A percentile compares a stretch with the other conserved stretches of the same genome.
phyloP scores from a whole-genome alignment of 345 rosid species.

The Citrus inodora region DNA sequence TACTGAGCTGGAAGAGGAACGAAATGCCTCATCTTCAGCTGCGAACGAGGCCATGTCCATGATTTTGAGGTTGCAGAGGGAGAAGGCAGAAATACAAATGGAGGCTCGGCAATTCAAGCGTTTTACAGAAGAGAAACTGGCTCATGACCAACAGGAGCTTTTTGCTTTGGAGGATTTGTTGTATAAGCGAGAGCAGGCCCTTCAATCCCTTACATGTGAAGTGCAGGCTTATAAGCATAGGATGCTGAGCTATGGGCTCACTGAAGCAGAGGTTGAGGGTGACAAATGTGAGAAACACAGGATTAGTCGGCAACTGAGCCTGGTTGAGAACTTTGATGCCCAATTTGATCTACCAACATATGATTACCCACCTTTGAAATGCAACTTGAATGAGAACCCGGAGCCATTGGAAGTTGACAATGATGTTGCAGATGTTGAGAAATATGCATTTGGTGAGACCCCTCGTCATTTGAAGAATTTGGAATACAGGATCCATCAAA shows the following conservation, averaged over 20 bases:
- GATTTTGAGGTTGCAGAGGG: slow-evolving; percentile 93
- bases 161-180: slow-evolving; percentile 69
- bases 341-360: slow-evolving; percentile 45
- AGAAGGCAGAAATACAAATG: slow-evolving; percentile 95
- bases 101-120: slow-evolving; percentile 91
- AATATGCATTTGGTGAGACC: slow-evolving; percentile 67
- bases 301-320: slow-evolving; percentile 38
- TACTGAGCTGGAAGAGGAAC: slow-evolving; percentile 83
- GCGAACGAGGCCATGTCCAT: slow-evolving; percentile 98
- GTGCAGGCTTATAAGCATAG: slow-evolving; percentile 89
- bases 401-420: slow-evolving; percentile 47
- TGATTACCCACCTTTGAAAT: slow-evolving; percentile 82
- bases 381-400: slow-evolving; percentile 60
- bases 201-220: slow-evolving; percentile 80
- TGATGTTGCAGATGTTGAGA: slow-evolving; percentile 67
- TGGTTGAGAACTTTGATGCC: slow-evolving; percentile 38
- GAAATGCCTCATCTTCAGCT: slow-evolving; percentile 90
- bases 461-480: slow-evolving; percentile 62
- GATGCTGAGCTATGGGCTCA: slow-evolving; percentile 89
- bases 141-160: slow-evolving; percentile 87
- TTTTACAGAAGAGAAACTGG: slow-evolving; percentile 84
- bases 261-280: slow-evolving; percentile 66
- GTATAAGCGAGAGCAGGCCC: slow-evolving; percentile 83
- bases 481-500: slow-evolving; percentile 64
- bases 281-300: slow-evolving; percentile 47